Evolutionary conservation across 805 yeast species (phyloP).

Genomic region (Hanseniaspora valbyensis): DNA sequence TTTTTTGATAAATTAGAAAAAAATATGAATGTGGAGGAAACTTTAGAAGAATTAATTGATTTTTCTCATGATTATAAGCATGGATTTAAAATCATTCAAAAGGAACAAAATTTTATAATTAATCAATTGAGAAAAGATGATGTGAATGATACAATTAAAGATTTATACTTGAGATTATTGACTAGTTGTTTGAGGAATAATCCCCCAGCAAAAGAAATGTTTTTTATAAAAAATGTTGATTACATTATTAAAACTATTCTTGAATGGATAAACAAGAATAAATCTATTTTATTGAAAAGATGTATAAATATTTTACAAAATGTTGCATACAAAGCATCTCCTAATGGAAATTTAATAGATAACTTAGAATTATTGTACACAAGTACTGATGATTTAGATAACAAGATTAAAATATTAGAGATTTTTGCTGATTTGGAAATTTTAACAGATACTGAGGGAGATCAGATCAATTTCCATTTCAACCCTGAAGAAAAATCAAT

Average conservation of each 20-base stretch:
- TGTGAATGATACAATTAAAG: slow-evolving; percentile 30
- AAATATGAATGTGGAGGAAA: slow-evolving; percentile 18
- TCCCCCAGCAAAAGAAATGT: slow-evolving; percentile 40
- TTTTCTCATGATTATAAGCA: slow-evolving; percentile 55
- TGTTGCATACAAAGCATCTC: slow-evolving; percentile 19
- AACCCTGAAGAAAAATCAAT: slow-evolving; percentile 14
- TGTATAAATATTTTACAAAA: slow-evolving; percentile 25
- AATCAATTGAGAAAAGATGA: slow-evolving; percentile 18
- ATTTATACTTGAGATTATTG: slow-evolving; percentile 47
- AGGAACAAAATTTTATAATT: slow-evolving; percentile 24
- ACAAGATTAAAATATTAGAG: slow-evolving; percentile 26
- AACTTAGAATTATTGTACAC: slow-evolving; percentile 20
- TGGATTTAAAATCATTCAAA: slow-evolving; percentile 39
- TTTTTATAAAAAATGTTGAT: slow-evolving; percentile 33
- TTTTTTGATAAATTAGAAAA: slow-evolving; percentile 24
- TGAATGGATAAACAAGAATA: slow-evolving; percentile 11
- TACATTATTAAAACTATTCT: slow-evolving; percentile 25
- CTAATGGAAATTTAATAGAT: slow-evolving; percentile 18
- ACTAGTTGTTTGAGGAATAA: slow-evolving; percentile 67
- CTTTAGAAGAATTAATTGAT: slow-evolving; percentile 39
- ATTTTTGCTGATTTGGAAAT: slow-evolving; percentile 20
- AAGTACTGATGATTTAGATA: slow-evolving; percentile 20
- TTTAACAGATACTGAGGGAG: slow-evolving; percentile 9
- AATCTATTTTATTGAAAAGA: slow-evolving; percentile 21
- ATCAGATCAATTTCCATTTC: slow-evolving; percentile 13